Evolutionary conservation across 192 early-diverging fungal species (phyloP).

Genomic region (Paraglomus brasilianum): DNA sequence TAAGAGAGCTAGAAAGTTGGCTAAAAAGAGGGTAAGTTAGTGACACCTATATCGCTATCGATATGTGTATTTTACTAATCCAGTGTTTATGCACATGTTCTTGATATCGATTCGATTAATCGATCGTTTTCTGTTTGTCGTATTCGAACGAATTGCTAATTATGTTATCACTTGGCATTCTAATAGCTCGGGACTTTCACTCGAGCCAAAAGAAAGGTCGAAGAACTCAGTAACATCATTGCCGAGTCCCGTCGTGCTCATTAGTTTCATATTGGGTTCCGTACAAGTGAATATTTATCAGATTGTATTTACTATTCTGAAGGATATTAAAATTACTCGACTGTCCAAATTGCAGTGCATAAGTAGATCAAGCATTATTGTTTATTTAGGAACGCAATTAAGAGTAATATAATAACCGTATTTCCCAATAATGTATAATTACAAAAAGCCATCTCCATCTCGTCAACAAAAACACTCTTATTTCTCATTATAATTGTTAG

Average conservation of each 20-base stretch:
- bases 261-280: too few species aligned
- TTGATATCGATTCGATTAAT: background rate
- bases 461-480: too few species aligned
- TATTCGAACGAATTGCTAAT: background rate
- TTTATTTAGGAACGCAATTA: too few species aligned
- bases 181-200: conserved; percentile 87
- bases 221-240: conserved; percentile 92
- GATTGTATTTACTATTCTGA: too few species aligned
- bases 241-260: conserved; percentile 82
- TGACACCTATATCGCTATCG: background rate
- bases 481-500: too few species aligned
- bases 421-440: too few species aligned
- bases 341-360: too few species aligned
- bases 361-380: too few species aligned
- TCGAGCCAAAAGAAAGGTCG: conserved; percentile 99
- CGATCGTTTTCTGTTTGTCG: background rate
- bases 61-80: conserved; percentile 1
- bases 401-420: too few species aligned
- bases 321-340: too few species aligned
- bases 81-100: background rate
- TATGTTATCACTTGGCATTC: background rate
- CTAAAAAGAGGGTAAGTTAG: conserved; percentile 84
- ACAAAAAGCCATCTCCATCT: too few species aligned
- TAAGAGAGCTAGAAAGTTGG: conserved; percentile 98
- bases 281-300: too few species aligned